Conservation (phyloP, 1,139 yeast genomes). For the Debaryomyces sp. region DNA sequence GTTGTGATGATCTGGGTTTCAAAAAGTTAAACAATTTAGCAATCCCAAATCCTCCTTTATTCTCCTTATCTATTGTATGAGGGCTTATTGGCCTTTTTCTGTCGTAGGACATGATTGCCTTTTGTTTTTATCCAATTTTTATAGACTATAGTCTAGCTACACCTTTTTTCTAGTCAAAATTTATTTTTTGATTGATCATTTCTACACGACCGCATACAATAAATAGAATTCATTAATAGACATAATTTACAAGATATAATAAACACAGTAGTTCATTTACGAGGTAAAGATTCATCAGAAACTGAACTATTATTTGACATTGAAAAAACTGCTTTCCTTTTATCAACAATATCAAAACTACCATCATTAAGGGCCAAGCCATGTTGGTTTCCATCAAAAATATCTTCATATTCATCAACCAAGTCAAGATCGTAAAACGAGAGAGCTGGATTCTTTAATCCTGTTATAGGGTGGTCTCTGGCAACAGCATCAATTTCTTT, state of each 20-base stretch:
- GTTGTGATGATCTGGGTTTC: slow-evolving; percentile 6
- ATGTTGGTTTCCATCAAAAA: slow-evolving; percentile 33
- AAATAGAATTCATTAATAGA: slow-evolving; percentile 1
- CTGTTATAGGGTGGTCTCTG: slow-evolving; percentile 44
- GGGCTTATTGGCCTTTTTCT: slow-evolving; percentile 12
- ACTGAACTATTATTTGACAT: slow-evolving; percentile 6
- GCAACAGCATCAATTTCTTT: slow-evolving; percentile 52
- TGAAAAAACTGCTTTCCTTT: slow-evolving; percentile 11
- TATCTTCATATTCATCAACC: slow-evolving; percentile 26
- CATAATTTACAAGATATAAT: not conserved
- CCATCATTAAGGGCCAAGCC: slow-evolving; percentile 31
- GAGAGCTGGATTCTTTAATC: slow-evolving; percentile 47
- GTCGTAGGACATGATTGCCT: slow-evolving; percentile 9
- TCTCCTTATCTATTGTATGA: slow-evolving; percentile 2
- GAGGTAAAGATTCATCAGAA: slow-evolving; percentile 2
- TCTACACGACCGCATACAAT: slow-evolving; percentile 6
- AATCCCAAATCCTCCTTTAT: slow-evolving; percentile 3
- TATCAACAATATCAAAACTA: not conserved
- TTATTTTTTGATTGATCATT: not conserved
- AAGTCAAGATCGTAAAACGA: slow-evolving; percentile 41
- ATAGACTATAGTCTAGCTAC: not conserved
- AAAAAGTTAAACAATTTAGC: slow-evolving; percentile 5
- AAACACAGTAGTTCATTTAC: not conserved
- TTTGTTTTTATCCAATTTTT: not conserved
- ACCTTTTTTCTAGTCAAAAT: slow-evolving; percentile 1